Percentiles rank a stretch among this genome's conserved stretches.
Conservation (phyloP, 2,329 filamentous ascomycete species). For the Akanthomyces dipterigenus region DNA sequence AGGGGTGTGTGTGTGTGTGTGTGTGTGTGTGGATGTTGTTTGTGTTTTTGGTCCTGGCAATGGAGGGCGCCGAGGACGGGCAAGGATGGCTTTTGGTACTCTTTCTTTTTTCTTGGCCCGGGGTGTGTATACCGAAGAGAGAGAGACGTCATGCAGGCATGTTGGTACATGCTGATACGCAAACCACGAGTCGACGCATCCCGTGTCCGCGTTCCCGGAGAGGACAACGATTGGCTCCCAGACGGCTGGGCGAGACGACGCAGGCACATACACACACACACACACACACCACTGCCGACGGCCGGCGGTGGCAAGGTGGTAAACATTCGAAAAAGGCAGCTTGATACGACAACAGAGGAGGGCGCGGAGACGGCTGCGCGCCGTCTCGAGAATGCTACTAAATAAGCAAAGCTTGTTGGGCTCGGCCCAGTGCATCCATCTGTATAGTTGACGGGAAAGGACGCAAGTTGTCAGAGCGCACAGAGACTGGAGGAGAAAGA, state of each 20-base stretch:
- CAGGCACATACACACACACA: not conserved
- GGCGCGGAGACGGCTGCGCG: not conserved
- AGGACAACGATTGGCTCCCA: slow-evolving; percentile 1
- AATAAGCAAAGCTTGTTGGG: not conserved
- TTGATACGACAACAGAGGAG: not conserved
- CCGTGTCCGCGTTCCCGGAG: slow-evolving; percentile 3
- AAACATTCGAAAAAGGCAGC: not conserved
- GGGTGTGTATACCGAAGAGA: not conserved
- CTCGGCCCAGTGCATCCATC: too few species aligned
- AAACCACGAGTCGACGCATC: not conserved
- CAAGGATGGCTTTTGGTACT: not conserved
- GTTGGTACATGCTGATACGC: not conserved
- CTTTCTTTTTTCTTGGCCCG: not conserved
- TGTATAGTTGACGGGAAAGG: too few species aligned
- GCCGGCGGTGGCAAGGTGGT: not conserved
- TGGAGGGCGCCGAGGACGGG: not conserved
- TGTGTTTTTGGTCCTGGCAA: not conserved
- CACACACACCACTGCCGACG: not conserved
- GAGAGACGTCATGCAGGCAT: not conserved
- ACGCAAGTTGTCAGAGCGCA: too few species aligned
- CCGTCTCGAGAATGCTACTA: not conserved
- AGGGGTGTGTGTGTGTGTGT: not conserved
- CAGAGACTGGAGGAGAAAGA: too few species aligned
- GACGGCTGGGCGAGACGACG: not conserved
- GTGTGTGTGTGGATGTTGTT: not conserved